Evolutionary conservation across 129 eudicot species (phyloP).

Genomic region (Flaveria trinervia): DNA sequence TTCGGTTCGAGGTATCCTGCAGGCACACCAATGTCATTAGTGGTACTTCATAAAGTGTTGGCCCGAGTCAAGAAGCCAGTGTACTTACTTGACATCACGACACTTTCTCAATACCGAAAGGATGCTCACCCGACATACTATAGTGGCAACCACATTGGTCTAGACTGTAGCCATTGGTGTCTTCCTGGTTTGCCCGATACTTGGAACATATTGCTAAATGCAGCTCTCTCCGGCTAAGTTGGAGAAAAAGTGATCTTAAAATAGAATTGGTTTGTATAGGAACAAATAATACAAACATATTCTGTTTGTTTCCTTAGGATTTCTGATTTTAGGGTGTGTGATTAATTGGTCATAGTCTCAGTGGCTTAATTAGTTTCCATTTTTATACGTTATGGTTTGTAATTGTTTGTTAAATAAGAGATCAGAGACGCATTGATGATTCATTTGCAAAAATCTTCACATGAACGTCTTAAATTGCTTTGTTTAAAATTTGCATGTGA

Average conservation of each 20-base stretch:
- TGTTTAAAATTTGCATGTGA: not conserved
- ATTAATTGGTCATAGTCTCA: conserved; percentile 38
- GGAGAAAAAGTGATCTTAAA: not conserved
- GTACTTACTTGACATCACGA: conserved; percentile 67
- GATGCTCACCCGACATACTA: conserved; percentile 77
- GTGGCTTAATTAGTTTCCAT: conserved; percentile 27
- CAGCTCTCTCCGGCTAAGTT: conserved; percentile 52
- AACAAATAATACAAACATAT: conserved; percentile 22
- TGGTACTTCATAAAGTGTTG: conserved; percentile 74
- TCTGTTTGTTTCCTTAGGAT: conserved; percentile 28
- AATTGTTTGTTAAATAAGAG: conserved; percentile 32
- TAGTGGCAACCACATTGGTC: conserved; percentile 54
- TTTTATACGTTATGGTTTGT: conserved; percentile 27
- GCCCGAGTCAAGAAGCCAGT: conserved; percentile 72
- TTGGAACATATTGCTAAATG: conserved; percentile 79
- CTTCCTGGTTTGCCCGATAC: conserved; percentile 96
- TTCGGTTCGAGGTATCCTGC: conserved; percentile 67
- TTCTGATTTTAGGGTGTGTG: conserved; percentile 21
- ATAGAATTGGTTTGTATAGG: conserved; percentile 22
- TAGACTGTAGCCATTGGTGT: conserved; percentile 98
- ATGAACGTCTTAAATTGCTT: not conserved
- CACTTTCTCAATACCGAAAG: conserved; percentile 71
- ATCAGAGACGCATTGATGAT: conserved; percentile 11
- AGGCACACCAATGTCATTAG: conserved; percentile 54
- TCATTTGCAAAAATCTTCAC: conserved; percentile 26